Evolutionary conservation across 805 yeast genomes (phyloP).

Genomic region (Saccharomycopsis schoenii): DNA sequence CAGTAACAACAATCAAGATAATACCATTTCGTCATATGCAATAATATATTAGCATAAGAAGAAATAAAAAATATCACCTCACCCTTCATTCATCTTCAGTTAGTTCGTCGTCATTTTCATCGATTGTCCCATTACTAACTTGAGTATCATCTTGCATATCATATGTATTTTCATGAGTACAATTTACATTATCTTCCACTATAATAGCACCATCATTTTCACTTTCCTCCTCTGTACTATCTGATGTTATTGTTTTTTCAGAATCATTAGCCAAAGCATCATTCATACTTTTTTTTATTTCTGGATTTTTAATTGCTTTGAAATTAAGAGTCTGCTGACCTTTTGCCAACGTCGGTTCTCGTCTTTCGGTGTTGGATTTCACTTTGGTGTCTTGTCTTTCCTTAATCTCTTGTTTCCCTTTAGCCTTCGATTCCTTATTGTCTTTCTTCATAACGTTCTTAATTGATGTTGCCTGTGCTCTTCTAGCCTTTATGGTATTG

Average conservation of each 20-base stretch:
- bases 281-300: background rate
- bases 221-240: conserved; percentile 2
- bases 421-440: background rate
- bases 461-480: conserved; percentile 12
- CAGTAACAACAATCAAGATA: too few species aligned
- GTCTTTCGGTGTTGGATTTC: background rate
- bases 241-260: background rate
- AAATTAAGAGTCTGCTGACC: conserved; percentile 35
- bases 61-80: too few species aligned
- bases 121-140: background rate
- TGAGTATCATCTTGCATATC: conserved; percentile 3
- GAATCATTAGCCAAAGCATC: conserved; percentile 4
- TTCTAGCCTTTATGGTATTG: conserved; percentile 28
- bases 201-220: background rate
- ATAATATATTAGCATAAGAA: background rate
- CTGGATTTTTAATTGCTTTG: conserved; percentile 10
- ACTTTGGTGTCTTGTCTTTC: background rate
- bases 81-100: conserved; percentile 8
- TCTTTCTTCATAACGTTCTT: conserved; percentile 5
- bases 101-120: conserved; percentile 2
- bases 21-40: too few species aligned
- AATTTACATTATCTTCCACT: background rate
- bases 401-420: too few species aligned
- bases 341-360: conserved; percentile 23
- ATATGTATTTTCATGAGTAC: background rate